These are phyloP conservation scores for Umbellularia californica DNA, from an alignment of 164 flowering plant species.

Conservation along the genomic window DNA sequence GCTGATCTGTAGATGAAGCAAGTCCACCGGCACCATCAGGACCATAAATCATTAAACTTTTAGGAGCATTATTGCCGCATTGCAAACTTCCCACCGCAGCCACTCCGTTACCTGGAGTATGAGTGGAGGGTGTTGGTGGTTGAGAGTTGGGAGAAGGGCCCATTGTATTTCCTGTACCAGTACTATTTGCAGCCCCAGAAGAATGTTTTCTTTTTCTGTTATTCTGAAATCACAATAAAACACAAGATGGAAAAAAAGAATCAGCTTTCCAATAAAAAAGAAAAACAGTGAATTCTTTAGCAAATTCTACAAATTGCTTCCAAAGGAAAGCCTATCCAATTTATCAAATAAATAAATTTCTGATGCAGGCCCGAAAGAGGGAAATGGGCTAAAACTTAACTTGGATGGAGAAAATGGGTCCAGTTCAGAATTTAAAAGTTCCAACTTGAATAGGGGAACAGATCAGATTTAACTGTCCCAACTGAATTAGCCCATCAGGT, in stretches of 20 bases:
- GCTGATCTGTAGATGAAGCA: slow-evolving; percentile 75
- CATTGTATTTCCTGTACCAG: slow-evolving; percentile 75
- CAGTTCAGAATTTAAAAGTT: too few relatives aligned
- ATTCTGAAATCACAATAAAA: slow-evolving; percentile 28
- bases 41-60: slow-evolving; percentile 67
- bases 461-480: too few relatives aligned
- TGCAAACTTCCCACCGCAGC: slow-evolving; percentile 46
- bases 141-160: slow-evolving; percentile 83
- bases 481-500: background rate
- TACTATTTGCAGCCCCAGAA: slow-evolving; percentile 80
- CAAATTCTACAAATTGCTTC: background rate
- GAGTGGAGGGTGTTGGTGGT: slow-evolving; percentile 58
- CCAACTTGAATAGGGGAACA: too few relatives aligned
- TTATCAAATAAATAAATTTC: too few relatives aligned
- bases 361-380: too few relatives aligned
- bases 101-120: slow-evolving; percentile 74
- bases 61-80: slow-evolving; percentile 52
- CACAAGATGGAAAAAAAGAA: background rate
- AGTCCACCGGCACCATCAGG: slow-evolving; percentile 72
- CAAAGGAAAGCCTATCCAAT: background rate
- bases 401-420: too few relatives aligned
- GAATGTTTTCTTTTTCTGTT: slow-evolving; percentile 70
- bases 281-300: background rate
- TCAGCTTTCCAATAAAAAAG: too few relatives aligned
- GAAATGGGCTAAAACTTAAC: too few relatives aligned